A percentile compares a stretch with the other conserved stretches of the same genome.
These are phyloP conservation scores for Colletotrichum brevisporum DNA, from an alignment of 2,329 filamentous ascomycete species.

Conservation along the genomic window DNA sequence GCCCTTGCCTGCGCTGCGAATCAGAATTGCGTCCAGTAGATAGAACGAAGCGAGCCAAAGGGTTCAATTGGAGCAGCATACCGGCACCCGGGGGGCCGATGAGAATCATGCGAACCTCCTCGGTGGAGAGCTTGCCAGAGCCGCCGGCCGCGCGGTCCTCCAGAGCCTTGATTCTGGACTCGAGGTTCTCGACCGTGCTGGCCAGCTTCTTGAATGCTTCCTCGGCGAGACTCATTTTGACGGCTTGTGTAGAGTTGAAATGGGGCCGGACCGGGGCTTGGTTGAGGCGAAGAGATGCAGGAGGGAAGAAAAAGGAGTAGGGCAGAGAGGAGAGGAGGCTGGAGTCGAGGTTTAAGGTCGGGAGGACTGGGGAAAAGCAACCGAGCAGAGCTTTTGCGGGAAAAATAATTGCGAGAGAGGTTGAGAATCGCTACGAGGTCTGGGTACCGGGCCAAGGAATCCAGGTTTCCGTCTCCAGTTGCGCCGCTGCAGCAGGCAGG, in stretches of 20 bases:
- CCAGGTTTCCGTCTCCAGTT: constrained; percentile 34
- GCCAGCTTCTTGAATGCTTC: constrained; percentile 89
- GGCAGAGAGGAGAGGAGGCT: constrained; percentile 23
- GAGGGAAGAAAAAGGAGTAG: constrained; percentile 17
- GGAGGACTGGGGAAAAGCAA: constrained; percentile 34
- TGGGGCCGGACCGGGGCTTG: constrained; percentile 42
- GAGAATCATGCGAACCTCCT: constrained; percentile 93
- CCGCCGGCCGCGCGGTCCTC: constrained; percentile 79
- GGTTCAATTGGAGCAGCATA: constrained; percentile 63
- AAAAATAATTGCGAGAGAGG: constrained; percentile 42
- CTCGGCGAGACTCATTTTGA: constrained; percentile 86
- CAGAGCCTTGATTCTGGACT: constrained; percentile 87
- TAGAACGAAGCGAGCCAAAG: constrained; percentile 8
- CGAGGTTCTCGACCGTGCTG: constrained; percentile 85
- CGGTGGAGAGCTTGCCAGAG: constrained; percentile 63
- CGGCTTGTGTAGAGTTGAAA: constrained; percentile 45
- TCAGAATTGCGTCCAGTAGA: constrained; percentile 11
- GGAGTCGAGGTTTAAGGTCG: constrained; percentile 27
- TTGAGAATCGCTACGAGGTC: constrained; percentile 37
- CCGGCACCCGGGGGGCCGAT: constrained; percentile 98
- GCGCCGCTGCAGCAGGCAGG: neutral
- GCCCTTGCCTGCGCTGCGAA: constrained; percentile 84
- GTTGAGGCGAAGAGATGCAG: constrained; percentile 37
- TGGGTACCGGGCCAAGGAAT: constrained; percentile 21
- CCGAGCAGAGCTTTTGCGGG: constrained; percentile 39